A percentile compares a stretch with the other conserved stretches of the same genome.
These are phyloP conservation scores for Botryotinia calthae DNA, from an alignment of 2,329 filamentous ascomycete genomes.

Conservation along the genomic window DNA sequence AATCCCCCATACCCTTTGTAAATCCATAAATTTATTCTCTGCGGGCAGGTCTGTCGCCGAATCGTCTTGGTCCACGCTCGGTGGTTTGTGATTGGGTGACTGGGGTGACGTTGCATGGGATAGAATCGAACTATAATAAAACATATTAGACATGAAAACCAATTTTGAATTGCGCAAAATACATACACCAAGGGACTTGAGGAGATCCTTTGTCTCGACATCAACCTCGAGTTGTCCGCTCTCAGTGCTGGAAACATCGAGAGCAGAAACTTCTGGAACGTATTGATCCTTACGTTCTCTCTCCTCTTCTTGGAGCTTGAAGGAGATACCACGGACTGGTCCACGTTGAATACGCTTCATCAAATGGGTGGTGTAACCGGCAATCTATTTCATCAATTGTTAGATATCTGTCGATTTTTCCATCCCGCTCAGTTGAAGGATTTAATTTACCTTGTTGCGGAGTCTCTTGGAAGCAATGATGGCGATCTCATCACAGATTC, in stretches of 20 bases:
- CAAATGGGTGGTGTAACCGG: constrained; percentile 95
- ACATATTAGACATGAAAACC: constrained; percentile 36
- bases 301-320: constrained; percentile 99
- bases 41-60: constrained; percentile 60
- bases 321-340: constrained; percentile 99
- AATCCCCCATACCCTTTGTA: constrained; percentile 24
- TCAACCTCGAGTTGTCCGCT: constrained; percentile 93
- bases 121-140: constrained; percentile 78
- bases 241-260: constrained; percentile 97
- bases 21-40: constrained; percentile 42
- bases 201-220: constrained; percentile 95
- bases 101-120: constrained; percentile 92
- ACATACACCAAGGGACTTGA: constrained; percentile 98
- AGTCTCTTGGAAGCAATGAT: constrained; percentile 99
- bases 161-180: constrained; percentile 22
- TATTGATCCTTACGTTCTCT: constrained; percentile 99
- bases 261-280: constrained; percentile 96
- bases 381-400: constrained; percentile 60
- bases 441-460: constrained; percentile 81
- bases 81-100: constrained; percentile 84
- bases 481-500: constrained; percentile 99
- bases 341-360: constrained; percentile 99
- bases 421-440: background rate
- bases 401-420: constrained; percentile 67
- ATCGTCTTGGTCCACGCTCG: constrained; percentile 74